Percentiles rank a stretch among this genome's conserved stretches.
These are phyloP conservation scores for Hypericum androsaemum DNA, from an alignment of 345 rosid species.

Conservation along the genomic window DNA sequence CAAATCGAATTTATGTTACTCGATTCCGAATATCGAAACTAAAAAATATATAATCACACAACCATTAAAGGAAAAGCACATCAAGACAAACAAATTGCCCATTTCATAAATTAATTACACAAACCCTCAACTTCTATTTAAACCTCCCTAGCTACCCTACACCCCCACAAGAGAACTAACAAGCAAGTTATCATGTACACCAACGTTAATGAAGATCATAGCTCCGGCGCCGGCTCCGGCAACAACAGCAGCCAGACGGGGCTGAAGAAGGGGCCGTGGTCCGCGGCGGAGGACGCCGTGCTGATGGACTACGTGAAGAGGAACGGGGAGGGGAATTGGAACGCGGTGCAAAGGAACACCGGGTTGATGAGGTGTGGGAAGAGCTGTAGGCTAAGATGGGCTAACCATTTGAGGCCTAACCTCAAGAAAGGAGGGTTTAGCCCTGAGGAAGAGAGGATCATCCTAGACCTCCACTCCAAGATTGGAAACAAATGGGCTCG, in stretches of 20 bases:
- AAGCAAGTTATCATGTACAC: too few relatives aligned
- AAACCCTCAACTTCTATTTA: too few relatives aligned
- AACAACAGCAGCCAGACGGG: slow-evolving; percentile 9
- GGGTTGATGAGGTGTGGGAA: slow-evolving; percentile 78
- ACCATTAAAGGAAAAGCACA: too few relatives aligned
- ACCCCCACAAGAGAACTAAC: too few relatives aligned
- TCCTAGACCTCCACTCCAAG: slow-evolving; percentile 71
- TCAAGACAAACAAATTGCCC: too few relatives aligned
- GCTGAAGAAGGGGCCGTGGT: slow-evolving; percentile 87
- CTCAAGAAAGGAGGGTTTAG: slow-evolving; percentile 66
- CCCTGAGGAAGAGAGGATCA: slow-evolving; percentile 58
- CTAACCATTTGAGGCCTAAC: slow-evolving; percentile 80
- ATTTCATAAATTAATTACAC: too few relatives aligned
- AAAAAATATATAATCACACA: too few relatives aligned
- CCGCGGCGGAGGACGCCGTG: slow-evolving; percentile 59
- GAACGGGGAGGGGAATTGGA: slow-evolving; percentile 85
- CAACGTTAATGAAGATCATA: too few relatives aligned
- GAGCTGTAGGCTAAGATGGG: slow-evolving; percentile 88
- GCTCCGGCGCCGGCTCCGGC: too few relatives aligned
- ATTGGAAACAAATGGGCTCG: slow-evolving; percentile 93
- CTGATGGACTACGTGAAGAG: slow-evolving; percentile 58
- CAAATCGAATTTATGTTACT: too few relatives aligned
- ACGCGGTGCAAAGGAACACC: slow-evolving; percentile 57
- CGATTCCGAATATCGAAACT: too few relatives aligned
- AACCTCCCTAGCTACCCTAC: too few relatives aligned